Evolutionary conservation across 1,284 basidiomycete genomes (phyloP).

Genomic region (Cutaneotrichosporon arboriforme): DNA sequence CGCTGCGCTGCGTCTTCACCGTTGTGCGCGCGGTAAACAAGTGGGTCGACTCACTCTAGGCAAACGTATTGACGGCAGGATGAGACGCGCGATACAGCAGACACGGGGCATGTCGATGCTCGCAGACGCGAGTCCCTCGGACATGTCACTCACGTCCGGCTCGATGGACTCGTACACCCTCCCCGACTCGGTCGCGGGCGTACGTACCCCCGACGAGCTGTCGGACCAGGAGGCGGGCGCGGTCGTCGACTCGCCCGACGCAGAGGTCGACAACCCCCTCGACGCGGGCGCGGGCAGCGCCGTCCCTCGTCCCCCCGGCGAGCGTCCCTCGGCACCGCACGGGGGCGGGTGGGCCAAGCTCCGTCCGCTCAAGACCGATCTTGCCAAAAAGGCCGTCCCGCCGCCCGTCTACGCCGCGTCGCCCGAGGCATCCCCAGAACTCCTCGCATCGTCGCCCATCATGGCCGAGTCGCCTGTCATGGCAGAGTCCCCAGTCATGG

Average conservation of each 20-base stretch:
- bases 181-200: slow-evolving; percentile 11
- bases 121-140: slow-evolving; percentile 11
- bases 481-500: slow-evolving; percentile 7
- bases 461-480: not conserved
- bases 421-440: not conserved
- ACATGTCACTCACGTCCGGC: slow-evolving; percentile 21
- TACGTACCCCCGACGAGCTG: not conserved
- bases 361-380: slow-evolving; percentile 4
- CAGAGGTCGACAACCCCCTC: not conserved
- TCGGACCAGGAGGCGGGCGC: slow-evolving; percentile 1
- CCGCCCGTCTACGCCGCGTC: not conserved
- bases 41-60: slow-evolving; percentile 16
- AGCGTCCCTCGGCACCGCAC: not conserved
- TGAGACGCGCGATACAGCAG: slow-evolving; percentile 6
- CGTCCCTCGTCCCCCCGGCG: no score
- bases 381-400: not conserved
- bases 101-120: slow-evolving; percentile 1
- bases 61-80: not conserved
- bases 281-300: no score
- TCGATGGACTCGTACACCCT: slow-evolving; percentile 44
- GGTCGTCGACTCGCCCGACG: not conserved
- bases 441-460: not conserved
- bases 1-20: slow-evolving; percentile 41
- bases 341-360: not conserved
- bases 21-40: slow-evolving; percentile 48